phyloP scores from a whole-genome alignment of 2,329 filamentous ascomycete genomes.

The Juglanconis sp. region DNA sequence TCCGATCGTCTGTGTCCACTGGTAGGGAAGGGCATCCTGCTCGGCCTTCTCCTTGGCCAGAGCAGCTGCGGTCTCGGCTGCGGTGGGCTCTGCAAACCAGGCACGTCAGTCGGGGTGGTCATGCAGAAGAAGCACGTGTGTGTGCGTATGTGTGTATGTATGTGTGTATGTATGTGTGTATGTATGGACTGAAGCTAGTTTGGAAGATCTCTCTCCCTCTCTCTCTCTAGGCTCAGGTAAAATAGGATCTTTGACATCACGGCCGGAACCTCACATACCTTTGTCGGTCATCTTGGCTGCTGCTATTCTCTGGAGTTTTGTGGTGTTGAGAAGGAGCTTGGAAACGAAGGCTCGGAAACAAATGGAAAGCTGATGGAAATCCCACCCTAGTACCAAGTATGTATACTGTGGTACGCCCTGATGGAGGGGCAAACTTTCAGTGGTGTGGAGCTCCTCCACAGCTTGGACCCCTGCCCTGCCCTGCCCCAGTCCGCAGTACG shows the following conservation, averaged over 20 bases:
- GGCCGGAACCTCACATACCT: slow-evolving; percentile 23
- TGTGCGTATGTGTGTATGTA: background rate
- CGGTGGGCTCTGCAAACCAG: slow-evolving; percentile 43
- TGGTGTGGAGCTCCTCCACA: slow-evolving; percentile 1
- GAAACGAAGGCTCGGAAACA: background rate
- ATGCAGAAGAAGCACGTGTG: background rate
- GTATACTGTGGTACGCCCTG: slow-evolving; percentile 1
- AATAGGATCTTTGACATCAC: background rate
- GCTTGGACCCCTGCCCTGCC: background rate
- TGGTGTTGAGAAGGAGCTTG: background rate
- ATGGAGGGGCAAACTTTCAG: slow-evolving; percentile 22
- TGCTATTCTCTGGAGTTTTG: background rate
- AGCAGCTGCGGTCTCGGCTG: slow-evolving; percentile 56
- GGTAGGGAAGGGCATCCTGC: slow-evolving; percentile 90
- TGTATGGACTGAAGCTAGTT: no score
- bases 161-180: background rate
- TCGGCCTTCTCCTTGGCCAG: slow-evolving; percentile 76
- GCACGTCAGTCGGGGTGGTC: slow-evolving; percentile 19
- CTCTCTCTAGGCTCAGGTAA: no score
- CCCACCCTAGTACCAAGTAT: slow-evolving; percentile 4
- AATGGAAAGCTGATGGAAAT: slow-evolving; percentile 22
- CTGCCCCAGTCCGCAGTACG: no score
- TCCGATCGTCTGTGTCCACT: slow-evolving; percentile 90
- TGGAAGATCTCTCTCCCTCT: no score
- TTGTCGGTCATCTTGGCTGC: slow-evolving; percentile 39